Evolutionary conservation across 2,329 filamentous ascomycete species (phyloP), one percentile per base, ranked within the genome.

Genomic region (Trichoderma sp.): DNA sequence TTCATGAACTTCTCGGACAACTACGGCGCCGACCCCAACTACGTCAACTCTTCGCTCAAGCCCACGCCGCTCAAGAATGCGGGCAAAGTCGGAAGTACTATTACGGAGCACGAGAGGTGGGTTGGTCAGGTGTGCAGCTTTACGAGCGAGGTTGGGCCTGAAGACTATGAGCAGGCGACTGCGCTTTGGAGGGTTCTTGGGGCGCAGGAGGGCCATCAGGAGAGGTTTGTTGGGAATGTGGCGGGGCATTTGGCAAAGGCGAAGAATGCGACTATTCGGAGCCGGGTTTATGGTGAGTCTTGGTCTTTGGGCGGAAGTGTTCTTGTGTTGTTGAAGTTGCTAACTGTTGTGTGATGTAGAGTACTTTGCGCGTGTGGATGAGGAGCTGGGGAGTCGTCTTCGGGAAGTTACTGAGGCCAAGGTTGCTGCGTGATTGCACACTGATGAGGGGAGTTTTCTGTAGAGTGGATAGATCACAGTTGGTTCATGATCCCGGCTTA

Each of bases 111-210:
- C 17, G 60, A 67, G 45, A 87, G 87, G 76, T 85, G 86, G 70
- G 84, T 83, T 61, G 78, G 78, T 6, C 83, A 86, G 71, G 62
- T 64, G n/a, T 83, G 83, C 24, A 85, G 84, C 75, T 88, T 87
- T 71, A 78, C 79, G 19, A 65, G 55, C 26, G 19, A 52, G 24
- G 51, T 65, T 28, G 43, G 26, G 2, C 45, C 45, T 12, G 63
- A 61, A 21, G 63, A 65, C 26, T 65, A 47, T n/a, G 63, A 65
- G 24, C 63, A 65, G 47, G 55, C 63, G 6, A 65, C 34, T 19
- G 63, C 56, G 4, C 41, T 65, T 39, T 65, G 63, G 63, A 0
- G 57, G 15, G 52, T 64, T 21, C 62, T 64, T 6, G 62, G 62
- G 10, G 52, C 7, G 12, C 30, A 62, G 12, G 17, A 28, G 24